Percentiles rank a stretch among this genome's conserved stretches.
These are phyloP conservation scores for Tetrapisispora taiwanensis DNA, from an alignment of 805 yeast genomes.

Conservation along the genomic window DNA sequence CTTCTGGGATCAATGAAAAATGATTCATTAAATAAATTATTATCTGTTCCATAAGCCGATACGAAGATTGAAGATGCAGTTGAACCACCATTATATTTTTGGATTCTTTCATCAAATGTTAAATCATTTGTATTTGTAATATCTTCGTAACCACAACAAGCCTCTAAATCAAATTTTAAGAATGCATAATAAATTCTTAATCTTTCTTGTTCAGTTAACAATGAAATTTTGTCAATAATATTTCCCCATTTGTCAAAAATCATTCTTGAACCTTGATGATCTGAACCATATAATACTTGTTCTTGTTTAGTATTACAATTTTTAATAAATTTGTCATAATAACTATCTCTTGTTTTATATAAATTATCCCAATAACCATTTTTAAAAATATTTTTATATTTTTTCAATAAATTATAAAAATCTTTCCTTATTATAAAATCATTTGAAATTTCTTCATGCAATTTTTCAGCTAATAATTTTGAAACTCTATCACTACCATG, in stretches of 20 bases:
- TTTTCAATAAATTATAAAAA: constrained; percentile 37
- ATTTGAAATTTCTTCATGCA: constrained; percentile 45
- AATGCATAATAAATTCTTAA: constrained; percentile 22
- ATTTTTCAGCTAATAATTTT: constrained; percentile 42
- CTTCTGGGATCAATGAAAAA: constrained; percentile 48
- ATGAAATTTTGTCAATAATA: constrained; percentile 27
- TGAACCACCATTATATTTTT: constrained; percentile 45
- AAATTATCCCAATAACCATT: constrained; percentile 81
- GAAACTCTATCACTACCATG: constrained; percentile 79
- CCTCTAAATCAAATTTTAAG: constrained; percentile 23
- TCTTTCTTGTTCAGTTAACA: constrained; percentile 26
- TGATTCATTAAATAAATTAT: constrained; percentile 19
- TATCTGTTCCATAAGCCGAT: constrained; percentile 18
- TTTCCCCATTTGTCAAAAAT: constrained; percentile 30
- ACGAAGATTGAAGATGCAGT: constrained; percentile 61
- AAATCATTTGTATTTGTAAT: not conserved
- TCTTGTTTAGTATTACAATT: constrained; percentile 29
- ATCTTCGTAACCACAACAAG: constrained; percentile 19
- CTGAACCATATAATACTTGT: constrained; percentile 20
- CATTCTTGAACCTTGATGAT: constrained; percentile 25
- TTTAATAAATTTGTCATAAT: constrained; percentile 28
- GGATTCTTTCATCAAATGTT: constrained; percentile 14
- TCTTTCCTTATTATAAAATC: constrained; percentile 26
- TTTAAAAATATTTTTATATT: constrained; percentile 53
- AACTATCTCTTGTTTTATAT: constrained; percentile 36